Conservation (phyloP, 345 rosid genomes). For the Euclidium syriacum region DNA sequence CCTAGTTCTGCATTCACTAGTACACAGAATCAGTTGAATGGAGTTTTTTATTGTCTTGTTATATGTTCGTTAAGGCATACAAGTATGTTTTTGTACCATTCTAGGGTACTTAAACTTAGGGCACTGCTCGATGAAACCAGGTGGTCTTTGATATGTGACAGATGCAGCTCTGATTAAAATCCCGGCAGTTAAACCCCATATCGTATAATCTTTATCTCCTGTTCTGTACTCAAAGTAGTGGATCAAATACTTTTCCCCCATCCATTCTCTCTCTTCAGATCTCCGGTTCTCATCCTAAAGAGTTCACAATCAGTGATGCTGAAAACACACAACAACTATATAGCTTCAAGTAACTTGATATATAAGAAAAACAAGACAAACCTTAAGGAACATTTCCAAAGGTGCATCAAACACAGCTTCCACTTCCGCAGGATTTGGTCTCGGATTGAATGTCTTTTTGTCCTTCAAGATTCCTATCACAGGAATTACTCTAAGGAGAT, state of each 20-base stretch:
- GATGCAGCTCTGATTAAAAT: slow-evolving; percentile 73
- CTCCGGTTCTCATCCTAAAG: slow-evolving; percentile 65
- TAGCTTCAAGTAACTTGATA: neutral
- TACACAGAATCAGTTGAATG: slow-evolving; percentile 13
- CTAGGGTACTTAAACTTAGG: slow-evolving; percentile 59
- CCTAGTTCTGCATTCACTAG: slow-evolving; percentile 23
- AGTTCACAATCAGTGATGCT: slow-evolving; percentile 1
- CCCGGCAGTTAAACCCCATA: slow-evolving; percentile 78
- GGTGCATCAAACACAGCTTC: slow-evolving; percentile 88
- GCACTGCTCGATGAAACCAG: slow-evolving; percentile 54
- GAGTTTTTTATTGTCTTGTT: slow-evolving; percentile 6
- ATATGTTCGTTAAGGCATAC: slow-evolving; percentile 25
- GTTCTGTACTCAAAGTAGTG: slow-evolving; percentile 59
- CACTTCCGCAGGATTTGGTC: slow-evolving; percentile 78
- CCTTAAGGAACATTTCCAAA: slow-evolving; percentile 91
- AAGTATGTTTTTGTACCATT: slow-evolving; percentile 34
- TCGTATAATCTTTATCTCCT: slow-evolving; percentile 42
- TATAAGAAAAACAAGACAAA: slow-evolving; percentile 26
- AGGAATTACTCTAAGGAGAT: slow-evolving; percentile 83
- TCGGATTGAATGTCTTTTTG: slow-evolving; percentile 49
- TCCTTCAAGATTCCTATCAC: slow-evolving; percentile 70
- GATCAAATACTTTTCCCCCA: slow-evolving; percentile 54
- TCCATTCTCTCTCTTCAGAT: slow-evolving; percentile 66
- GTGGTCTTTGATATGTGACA: slow-evolving; percentile 51
- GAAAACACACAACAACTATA: neutral